phyloP scores from a whole-genome alignment of 2,329 filamentous ascomycete genomes.

The Microascus cirrosus region DNA sequence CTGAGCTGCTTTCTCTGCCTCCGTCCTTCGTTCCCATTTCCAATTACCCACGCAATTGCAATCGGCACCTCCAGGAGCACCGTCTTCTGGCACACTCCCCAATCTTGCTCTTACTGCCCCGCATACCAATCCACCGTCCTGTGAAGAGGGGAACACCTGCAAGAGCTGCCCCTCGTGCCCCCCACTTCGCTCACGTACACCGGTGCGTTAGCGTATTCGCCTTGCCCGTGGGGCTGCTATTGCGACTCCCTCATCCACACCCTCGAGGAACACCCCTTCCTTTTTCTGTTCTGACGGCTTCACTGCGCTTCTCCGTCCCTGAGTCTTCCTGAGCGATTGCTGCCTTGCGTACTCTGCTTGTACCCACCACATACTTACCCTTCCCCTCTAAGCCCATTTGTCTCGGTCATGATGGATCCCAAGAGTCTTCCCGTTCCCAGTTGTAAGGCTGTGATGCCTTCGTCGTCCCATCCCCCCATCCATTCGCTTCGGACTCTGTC shows the following conservation, averaged over 20 bases:
- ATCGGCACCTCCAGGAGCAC: not conserved
- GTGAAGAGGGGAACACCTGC: too few relatives aligned
- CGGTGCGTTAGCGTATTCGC: not conserved
- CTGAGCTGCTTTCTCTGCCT: not conserved
- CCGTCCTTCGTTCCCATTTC: not conserved
- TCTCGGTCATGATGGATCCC: not conserved
- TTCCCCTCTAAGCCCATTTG: not conserved
- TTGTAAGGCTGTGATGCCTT: constrained; percentile 47
- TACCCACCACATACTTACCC: constrained; percentile 7
- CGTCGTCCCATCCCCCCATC: constrained; percentile 13
- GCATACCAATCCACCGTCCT: not conserved
- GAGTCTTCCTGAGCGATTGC: constrained; percentile 9
- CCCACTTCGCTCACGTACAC: not conserved
- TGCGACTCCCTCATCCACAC: not conserved
- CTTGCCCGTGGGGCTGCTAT: not conserved
- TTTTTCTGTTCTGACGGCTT: not conserved
- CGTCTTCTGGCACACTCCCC: not conserved
- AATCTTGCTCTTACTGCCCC: not conserved
- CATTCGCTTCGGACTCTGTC: constrained; percentile 12
- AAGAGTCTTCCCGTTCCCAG: not conserved
- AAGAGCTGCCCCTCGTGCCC: not conserved
- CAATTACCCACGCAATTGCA: not conserved
- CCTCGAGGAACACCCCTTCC: not conserved
- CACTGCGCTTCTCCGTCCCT: not conserved
- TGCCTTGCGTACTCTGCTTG: constrained; percentile 13